Base-by-base conservation (phyloP, 192 early-diverging fungal species). In the Podila epigama region DNA sequence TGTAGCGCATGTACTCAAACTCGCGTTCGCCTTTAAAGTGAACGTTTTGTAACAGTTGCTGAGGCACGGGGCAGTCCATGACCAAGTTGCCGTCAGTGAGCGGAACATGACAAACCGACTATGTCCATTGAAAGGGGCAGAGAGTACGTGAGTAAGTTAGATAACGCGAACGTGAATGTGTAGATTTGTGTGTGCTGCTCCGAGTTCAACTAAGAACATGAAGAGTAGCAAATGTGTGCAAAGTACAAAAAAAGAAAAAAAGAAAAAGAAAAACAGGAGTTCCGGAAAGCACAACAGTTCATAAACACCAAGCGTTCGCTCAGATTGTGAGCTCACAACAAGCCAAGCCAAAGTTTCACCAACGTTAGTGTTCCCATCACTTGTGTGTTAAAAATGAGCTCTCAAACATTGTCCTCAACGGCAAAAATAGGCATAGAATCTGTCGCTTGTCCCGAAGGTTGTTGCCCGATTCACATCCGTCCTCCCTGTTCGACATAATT, bases 1-100 rank as follows among this genome's bases (percentile, higher is more conserved):
- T 94, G 69, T 94, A 93, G 64, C 89, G 84, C 83, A 92, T 86
- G 60, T 89, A 85, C 31, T 88, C 92, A 52, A 93, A 93, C 68
- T 93, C 92, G 28, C 81, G 82, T 18, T 81, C 85, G 37, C 85
- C 75, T 27, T 63, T 85, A 44, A 82, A 81, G 34, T 78, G 82
- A 7, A 84, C 81, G 60, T 86, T 82, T 12, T 86, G 75, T 22
- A 91, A 78, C 20, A 91, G 78, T 32, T 86, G 81, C 22, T 60
- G 64, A 7, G 91, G 91, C 13, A 91, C 89, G 10, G 87, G 87
- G 58, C 87, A 86, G 71, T 92, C 91, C 53, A 92, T 77, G 31
- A 92, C 87, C 44, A 92, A 62, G 68, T 92, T 91, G 36, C 91
- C 91, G 2, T 87, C 80, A 27, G 87, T 88, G 54, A 91, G 61